Base-by-base conservation (phyloP, 371 early-diverging fungal species). In the Batrachochytrium dendrobatidis region DNA sequence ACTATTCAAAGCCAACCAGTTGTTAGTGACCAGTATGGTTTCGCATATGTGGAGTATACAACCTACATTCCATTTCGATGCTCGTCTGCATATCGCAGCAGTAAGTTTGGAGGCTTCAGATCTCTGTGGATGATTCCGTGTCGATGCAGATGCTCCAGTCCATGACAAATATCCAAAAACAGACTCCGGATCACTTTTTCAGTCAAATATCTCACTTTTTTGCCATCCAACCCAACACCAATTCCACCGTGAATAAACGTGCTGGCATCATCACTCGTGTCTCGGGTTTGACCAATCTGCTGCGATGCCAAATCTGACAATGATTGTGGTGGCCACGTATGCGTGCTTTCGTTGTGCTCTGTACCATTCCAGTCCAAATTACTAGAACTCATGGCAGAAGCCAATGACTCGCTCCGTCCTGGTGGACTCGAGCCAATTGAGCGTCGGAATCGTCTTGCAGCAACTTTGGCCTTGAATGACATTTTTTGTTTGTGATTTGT, bases 21-120 rank as follows among this genome's bases (percentile, higher is more conserved):
- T 39, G 17, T 20, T 20, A 39, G 55, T 28, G n/a, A 17, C 5
- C 35, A n/a, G 35, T 15, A 22, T 29, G 30, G 25, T 34, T 39
- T 48, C 29, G 34, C 22, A 25, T 59, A 25, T 43, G 7, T 15
- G 24, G 44, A 29, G n/a, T n/a, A n/a, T n/a, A n/a, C 25, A 66
- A 49, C 53, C n/a, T 22, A 12, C 55, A 34, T 48, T 4, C 35
- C 52, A 52, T 1, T 0, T 39, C 52, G 39, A 2, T 15, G 30
- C 3, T 10, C 63, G 45, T 75, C 74, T 7, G 73, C 72, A 68
- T 83, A 89, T 32, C 86, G 86, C 20, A 96, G 73, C 22, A 96
- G 70, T 43, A 96, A 60, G 63, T 96, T 96, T 20, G 87, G 87
- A 0, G 95, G 95, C 56, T 96, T 96, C 65, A 94, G 67, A 61